Conservation (phyloP, 2,329 filamentous ascomycete species). For the Blumeriella jaapii region DNA sequence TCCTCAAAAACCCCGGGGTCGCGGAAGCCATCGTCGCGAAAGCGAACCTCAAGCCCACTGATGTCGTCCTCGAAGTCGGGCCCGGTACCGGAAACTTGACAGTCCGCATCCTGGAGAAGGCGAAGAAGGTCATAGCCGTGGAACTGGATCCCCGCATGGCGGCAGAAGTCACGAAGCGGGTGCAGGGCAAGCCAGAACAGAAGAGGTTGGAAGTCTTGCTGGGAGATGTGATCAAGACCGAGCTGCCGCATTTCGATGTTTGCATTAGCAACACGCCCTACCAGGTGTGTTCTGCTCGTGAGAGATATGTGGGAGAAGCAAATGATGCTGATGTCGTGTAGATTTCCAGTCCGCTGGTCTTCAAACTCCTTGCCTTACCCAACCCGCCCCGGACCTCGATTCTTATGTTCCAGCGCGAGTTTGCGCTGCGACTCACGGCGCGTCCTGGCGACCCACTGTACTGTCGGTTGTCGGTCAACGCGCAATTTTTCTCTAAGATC, state of each 20-base stretch:
- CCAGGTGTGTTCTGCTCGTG: conserved; percentile 34
- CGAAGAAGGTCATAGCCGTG: conserved; percentile 70
- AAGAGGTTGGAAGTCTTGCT: conserved; percentile 79
- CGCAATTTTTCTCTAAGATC: conserved; percentile 78
- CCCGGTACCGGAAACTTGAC: conserved; percentile 86
- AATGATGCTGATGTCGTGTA: conserved; percentile 28
- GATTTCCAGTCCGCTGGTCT: conserved; percentile 86
- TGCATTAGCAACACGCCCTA: conserved; percentile 63
- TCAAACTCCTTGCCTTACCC: conserved; percentile 68
- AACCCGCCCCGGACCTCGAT: conserved; percentile 75
- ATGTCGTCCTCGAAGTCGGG: conserved; percentile 83
- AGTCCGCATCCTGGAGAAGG: conserved; percentile 76
- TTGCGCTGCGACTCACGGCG: conserved; percentile 80
- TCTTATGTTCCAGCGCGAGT: conserved; percentile 96
- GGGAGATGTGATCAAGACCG: conserved; percentile 87
- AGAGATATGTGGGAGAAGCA: conserved; percentile 14
- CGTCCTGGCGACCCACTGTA: conserved; percentile 82
- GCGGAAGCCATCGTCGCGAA: conserved; percentile 76
- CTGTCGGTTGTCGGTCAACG: conserved; percentile 82
- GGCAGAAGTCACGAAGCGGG: conserved; percentile 84
- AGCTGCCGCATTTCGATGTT: conserved; percentile 60
- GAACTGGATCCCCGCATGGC: conserved; percentile 90
- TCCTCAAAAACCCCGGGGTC: conserved; percentile 84
- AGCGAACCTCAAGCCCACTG: conserved; percentile 80
- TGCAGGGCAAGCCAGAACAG: conserved; percentile 77